Evolutionary conservation across 2,329 filamentous ascomycete genomes (phyloP), one percentile per base, ranked within the genome.

Genomic region (Fusarium sp.): DNA sequence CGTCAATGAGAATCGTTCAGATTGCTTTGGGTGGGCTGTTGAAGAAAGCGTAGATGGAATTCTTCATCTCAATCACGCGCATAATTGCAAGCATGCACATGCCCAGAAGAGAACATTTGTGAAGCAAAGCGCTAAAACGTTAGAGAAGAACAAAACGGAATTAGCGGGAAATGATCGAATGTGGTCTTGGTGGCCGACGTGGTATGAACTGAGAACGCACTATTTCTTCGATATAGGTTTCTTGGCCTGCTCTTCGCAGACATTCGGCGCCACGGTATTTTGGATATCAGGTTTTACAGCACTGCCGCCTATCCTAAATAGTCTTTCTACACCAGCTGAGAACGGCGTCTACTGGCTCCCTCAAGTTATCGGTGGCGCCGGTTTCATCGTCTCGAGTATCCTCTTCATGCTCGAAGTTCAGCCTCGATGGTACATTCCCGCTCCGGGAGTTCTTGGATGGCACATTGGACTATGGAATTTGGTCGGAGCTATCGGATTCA

Each of bases 341-440:
- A 86, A 90, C 65, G 88, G 89, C 7, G 83, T 89, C 8, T 92
- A 86, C 79, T 92, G 90, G 78, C 68, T 84, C 1, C 86, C 88
- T 0, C 87, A 92, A 75, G 86, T 92, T 11, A 80, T 92, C 5
- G 90, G 91, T 7, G 90, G 90, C 2, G 77, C 78, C 0, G 88
- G 90, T 8, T 92, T 93, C 79, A 86, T 92, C 65, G 75, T 90
- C 29, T 91, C 84, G 11, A 83, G 86, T 27, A 75, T 82, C 5
- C 79, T 92, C 4, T 92, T 91, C 79, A 91, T 91, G 86, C 75
- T 92, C 12, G 91, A 93, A 78, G 91, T 89, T 5, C 90, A 92
- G 79, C 77, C 83, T 44, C 86, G 83, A 49, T 93, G 91, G 90
- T 92, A 88, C 73, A 80, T 83, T 17, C 90, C 91, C 0, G 88